A percentile compares a stretch with the other conserved stretches of the same genome.
Evolutionary conservation across 1,284 basidiomycete species (phyloP).

Genomic region (Rhodotorula sp.): DNA sequence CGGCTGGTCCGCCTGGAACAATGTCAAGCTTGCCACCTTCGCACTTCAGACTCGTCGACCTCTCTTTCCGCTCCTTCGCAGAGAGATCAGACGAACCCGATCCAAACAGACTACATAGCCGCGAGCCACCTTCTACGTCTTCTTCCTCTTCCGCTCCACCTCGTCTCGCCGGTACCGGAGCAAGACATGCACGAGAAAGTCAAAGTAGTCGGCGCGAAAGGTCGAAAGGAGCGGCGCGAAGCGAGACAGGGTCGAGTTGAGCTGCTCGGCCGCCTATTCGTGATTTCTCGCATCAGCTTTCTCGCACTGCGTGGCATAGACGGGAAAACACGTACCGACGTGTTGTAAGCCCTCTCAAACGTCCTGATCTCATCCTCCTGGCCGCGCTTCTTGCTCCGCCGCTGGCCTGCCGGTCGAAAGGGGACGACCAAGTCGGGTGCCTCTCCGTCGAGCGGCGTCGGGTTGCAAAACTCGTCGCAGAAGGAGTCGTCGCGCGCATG

Average conservation of each 20-base stretch:
- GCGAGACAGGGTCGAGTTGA: slow-evolving; percentile 25
- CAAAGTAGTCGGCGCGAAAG: slow-evolving; percentile 24
- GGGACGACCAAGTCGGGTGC: slow-evolving; percentile 29
- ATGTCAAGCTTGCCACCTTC: too few relatives aligned
- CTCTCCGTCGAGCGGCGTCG: slow-evolving; percentile 23
- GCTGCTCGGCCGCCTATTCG: slow-evolving; percentile 32
- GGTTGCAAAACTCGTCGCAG: slow-evolving; percentile 27
- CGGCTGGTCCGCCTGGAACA: too few relatives aligned
- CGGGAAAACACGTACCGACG: slow-evolving; percentile 5
- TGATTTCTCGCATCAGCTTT: fast-evolving
- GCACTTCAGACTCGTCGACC: too few relatives aligned
- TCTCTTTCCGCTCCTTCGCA: too few relatives aligned
- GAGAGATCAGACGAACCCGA: too few relatives aligned
- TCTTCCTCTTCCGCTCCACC: not conserved
- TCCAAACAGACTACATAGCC: too few relatives aligned
- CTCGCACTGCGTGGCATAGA: not conserved
- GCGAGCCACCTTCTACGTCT: too few relatives aligned
- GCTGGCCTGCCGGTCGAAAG: not conserved
- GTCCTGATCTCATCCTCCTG: not conserved
- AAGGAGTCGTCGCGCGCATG: slow-evolving; percentile 16
- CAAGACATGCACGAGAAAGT: slow-evolving; percentile 19
- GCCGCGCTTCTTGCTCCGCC: not conserved
- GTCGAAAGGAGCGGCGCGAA: slow-evolving; percentile 16
- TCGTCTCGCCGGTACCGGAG: slow-evolving; percentile 7
- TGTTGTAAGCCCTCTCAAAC: slow-evolving; percentile 34